phyloP scores from a whole-genome alignment of 495 filamentous ascomycete species.

The Tetracladium marchalianum region DNA sequence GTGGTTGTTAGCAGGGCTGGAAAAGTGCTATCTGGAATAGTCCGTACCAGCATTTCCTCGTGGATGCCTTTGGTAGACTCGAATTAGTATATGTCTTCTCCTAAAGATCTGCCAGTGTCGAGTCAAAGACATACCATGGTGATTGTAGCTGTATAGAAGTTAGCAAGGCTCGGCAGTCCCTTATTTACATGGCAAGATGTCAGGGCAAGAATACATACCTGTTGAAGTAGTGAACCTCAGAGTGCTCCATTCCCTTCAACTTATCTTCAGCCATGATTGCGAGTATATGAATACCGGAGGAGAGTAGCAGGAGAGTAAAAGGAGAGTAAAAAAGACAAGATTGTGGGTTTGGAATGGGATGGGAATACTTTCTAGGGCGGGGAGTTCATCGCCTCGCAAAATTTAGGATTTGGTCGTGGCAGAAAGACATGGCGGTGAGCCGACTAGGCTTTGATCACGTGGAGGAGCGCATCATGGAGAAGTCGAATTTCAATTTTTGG shows the following conservation, averaged over 20 bases:
- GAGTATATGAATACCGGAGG: neutral
- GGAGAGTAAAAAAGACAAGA: no score
- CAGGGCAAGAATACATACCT: constrained; percentile 46
- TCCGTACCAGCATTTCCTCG: constrained; percentile 93
- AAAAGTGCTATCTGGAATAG: constrained; percentile 1
- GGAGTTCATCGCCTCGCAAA: no score
- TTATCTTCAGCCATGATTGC: constrained; percentile 23
- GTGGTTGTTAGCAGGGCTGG: constrained; percentile 6
- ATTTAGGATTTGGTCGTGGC: no score
- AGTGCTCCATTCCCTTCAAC: constrained; percentile 62
- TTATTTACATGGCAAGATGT: no score
- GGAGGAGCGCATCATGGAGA: no score
- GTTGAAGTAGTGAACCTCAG: constrained; percentile 96
- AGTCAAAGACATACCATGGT: constrained; percentile 61
- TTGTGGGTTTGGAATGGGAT: no score
- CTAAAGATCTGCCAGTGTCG: neutral
- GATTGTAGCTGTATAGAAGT: constrained; percentile 65
- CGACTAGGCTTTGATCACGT: no score
- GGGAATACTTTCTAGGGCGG: no score
- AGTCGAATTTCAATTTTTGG: no score
- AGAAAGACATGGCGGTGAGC: no score
- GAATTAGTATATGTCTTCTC: constrained; percentile 7
- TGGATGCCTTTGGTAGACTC: constrained; percentile 61
- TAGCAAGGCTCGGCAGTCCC: constrained; percentile 15
- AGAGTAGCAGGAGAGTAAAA: no score